Percentiles rank a stretch among this genome's conserved stretches.
Conservation (phyloP, 2,329 filamentous ascomycete species). For the Cadophora sp. region DNA sequence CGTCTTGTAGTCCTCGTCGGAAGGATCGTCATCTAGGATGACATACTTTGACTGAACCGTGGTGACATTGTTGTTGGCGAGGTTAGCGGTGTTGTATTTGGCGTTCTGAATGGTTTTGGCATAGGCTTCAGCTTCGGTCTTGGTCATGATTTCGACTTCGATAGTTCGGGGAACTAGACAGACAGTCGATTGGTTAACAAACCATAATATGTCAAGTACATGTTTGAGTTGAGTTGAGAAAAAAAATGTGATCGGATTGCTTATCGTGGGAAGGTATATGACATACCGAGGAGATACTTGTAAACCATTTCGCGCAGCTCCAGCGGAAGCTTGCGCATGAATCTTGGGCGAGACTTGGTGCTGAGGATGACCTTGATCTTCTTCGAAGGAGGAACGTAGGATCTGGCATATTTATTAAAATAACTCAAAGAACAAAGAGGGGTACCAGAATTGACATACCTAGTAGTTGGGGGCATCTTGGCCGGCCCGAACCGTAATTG, state of each 20-base stretch:
- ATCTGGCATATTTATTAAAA: not conserved
- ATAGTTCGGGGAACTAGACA: conserved; percentile 6
- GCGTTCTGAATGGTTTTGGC: not conserved
- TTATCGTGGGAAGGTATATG: too few species aligned
- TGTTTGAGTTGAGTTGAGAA: too few species aligned
- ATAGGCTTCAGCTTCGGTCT: not conserved
- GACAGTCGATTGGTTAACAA: not conserved
- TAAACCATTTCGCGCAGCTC: conserved; percentile 2
- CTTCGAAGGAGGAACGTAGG: not conserved
- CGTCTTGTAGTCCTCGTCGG: not conserved
- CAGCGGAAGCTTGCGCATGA: conserved; percentile 10
- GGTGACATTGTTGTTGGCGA: not conserved
- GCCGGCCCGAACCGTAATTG: not conserved
- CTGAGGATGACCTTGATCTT: not conserved
- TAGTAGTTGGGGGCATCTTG: conserved; percentile 1
- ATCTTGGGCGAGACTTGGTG: conserved; percentile 5
- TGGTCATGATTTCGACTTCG: conserved; percentile 5
- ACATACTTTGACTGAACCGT: not conserved
- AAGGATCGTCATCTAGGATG: not conserved
- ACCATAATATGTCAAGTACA: too few species aligned
- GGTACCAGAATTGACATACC: not conserved
- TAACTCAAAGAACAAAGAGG: not conserved
- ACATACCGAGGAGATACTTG: not conserved
- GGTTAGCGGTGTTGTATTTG: not conserved
- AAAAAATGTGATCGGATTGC: too few species aligned